phyloP scores from a whole-genome alignment of 2,329 filamentous ascomycete genomes.

The Fusarium chuoi region DNA sequence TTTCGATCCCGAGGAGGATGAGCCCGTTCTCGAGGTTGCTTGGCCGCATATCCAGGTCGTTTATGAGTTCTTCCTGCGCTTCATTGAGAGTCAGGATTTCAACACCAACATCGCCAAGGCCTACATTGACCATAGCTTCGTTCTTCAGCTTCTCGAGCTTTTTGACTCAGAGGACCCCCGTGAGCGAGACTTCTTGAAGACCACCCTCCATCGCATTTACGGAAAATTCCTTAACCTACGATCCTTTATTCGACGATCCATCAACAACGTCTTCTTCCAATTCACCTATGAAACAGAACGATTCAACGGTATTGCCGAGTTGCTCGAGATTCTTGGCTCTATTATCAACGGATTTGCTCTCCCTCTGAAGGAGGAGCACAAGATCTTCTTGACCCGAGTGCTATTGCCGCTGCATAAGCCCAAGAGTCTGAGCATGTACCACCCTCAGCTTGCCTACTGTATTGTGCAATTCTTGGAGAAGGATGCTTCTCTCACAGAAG shows the following conservation, averaged over 20 bases:
- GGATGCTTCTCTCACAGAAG: conserved; percentile 95
- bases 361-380: conserved; percentile 97
- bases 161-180: conserved; percentile 98
- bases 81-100: conserved; percentile 99
- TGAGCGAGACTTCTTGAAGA: conserved; percentile 97
- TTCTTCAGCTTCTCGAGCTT: conserved; percentile 93
- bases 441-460: conserved; percentile 97
- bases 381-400: conserved; percentile 94
- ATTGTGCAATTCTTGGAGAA: conserved; percentile 99
- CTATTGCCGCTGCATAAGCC: conserved; percentile 96
- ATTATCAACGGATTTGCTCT: conserved; percentile 99
- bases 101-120: conserved; percentile 99
- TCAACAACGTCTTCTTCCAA: conserved; percentile 99
- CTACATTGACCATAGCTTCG: conserved; percentile 98
- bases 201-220: conserved; percentile 96
- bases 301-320: conserved; percentile 97
- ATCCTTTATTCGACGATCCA: conserved; percentile 96
- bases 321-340: conserved; percentile 95
- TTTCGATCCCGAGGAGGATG: conserved; percentile 98
- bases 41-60: conserved; percentile 99
- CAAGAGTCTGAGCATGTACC: conserved; percentile 99
- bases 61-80: conserved; percentile 98
- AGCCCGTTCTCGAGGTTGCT: conserved; percentile 95
- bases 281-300: conserved; percentile 99
- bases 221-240: conserved; percentile 98